Evolutionary conservation across 2,329 filamentous ascomycete species (phyloP).

Genomic region (Colletotrichum horii): DNA sequence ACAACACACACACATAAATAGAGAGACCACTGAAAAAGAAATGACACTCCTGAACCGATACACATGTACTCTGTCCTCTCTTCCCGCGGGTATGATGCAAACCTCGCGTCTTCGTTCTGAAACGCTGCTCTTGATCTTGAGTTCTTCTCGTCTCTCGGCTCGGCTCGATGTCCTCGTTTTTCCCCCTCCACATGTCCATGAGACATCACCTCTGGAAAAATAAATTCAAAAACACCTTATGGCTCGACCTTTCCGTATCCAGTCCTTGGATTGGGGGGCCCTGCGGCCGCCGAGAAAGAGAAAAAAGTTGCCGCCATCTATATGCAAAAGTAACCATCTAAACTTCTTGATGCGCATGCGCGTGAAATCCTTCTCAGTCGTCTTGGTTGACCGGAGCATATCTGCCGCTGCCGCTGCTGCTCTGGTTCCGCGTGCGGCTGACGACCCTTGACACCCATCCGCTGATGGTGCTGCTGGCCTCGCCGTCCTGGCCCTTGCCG

Average conservation of each 20-base stretch:
- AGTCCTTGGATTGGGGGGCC: neutral
- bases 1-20: neutral
- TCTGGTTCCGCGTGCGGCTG: slow-evolving; percentile 42
- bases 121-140: neutral
- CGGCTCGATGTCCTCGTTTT: neutral
- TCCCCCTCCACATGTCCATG: neutral
- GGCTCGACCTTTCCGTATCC: slow-evolving; percentile 7
- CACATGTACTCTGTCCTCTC: neutral
- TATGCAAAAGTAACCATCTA: slow-evolving; percentile 36
- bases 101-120: neutral
- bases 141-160: neutral
- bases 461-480: slow-evolving; percentile 47
- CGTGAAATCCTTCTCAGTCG: slow-evolving; percentile 26
- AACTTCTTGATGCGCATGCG: neutral
- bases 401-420: slow-evolving; percentile 36
- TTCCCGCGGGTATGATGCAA: neutral
- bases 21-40: neutral
- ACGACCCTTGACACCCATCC: slow-evolving; percentile 54
- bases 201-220: neutral
- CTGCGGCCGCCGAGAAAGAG: neutral
- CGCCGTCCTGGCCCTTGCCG: slow-evolving; percentile 45
- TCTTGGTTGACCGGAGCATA: slow-evolving; percentile 49
- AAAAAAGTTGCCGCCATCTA: slow-evolving; percentile 34
- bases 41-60: neutral
- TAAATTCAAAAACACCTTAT: neutral